phyloP scores from a whole-genome alignment of 371 early-diverging fungal species.

The Rhizopus arrhizus region DNA sequence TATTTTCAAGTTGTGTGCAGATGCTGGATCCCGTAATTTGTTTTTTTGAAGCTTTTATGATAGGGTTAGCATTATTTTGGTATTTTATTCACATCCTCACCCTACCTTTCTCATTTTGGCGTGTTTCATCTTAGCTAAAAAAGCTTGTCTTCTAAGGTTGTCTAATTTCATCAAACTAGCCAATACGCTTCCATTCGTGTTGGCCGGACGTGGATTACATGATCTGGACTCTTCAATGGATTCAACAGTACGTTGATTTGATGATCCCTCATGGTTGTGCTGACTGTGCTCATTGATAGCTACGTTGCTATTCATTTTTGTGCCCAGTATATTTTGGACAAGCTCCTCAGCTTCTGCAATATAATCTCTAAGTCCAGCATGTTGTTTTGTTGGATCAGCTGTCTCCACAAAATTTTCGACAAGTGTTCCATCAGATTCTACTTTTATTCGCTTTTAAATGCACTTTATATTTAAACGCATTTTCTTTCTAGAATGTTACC shows the following conservation, averaged over 20 bases:
- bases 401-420: slow-evolving; percentile 49
- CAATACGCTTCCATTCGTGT: slow-evolving; percentile 38
- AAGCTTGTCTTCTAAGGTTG: slow-evolving; percentile 22
- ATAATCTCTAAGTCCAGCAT: slow-evolving; percentile 48
- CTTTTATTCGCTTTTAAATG: not conserved
- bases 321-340: slow-evolving; percentile 42
- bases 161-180: slow-evolving; percentile 49
- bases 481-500: no score
- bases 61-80: not conserved
- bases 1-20: slow-evolving; percentile 24
- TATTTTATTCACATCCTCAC: not conserved
- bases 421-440: slow-evolving; percentile 22
- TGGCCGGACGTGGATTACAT: not conserved
- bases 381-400: slow-evolving; percentile 39
- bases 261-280: slow-evolving; percentile 1
- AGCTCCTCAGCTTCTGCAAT: slow-evolving; percentile 46
- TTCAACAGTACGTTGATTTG: slow-evolving; percentile 1
- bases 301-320: slow-evolving; percentile 5
- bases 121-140: slow-evolving; percentile 12
- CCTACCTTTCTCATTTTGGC: slow-evolving; percentile 20
- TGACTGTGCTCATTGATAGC: slow-evolving; percentile 2
- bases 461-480: no score
- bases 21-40: slow-evolving; percentile 28
- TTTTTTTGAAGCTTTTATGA: slow-evolving; percentile 18
- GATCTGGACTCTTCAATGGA: slow-evolving; percentile 3